phyloP scores from a whole-genome alignment of 768 basidiomycete species.

The Lactarius pseudohatsudake region DNA sequence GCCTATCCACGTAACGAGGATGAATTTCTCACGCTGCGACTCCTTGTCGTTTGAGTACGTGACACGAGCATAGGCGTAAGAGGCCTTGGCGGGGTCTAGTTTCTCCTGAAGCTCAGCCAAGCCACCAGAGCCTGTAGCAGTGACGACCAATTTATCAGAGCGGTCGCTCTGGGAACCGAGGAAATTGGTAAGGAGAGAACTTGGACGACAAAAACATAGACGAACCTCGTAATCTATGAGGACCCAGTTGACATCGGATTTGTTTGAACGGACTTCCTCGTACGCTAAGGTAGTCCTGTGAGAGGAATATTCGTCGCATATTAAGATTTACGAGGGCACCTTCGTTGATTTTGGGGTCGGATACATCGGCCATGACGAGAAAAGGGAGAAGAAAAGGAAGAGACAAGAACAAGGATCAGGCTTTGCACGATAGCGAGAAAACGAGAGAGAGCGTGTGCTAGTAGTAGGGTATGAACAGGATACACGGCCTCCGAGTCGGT shows the following conservation, averaged over 20 bases:
- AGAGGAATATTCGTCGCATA: neutral
- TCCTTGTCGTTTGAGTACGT: constrained; percentile 86
- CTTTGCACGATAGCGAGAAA: constrained; percentile 14
- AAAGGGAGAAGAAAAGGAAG: neutral
- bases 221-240: constrained; percentile 84
- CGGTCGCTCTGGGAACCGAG: constrained; percentile 52
- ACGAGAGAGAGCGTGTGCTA: constrained; percentile 3
- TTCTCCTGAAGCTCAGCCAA: constrained; percentile 71
- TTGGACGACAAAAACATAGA: neutral
- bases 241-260: constrained; percentile 86
- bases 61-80: constrained; percentile 82
- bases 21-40: constrained; percentile 85
- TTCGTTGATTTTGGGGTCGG: constrained; percentile 29
- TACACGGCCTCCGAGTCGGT: neutral
- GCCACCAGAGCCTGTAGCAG: constrained; percentile 77
- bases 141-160: constrained; percentile 78
- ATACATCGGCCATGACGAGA: constrained; percentile 27
- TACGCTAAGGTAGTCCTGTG: constrained; percentile 56
- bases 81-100: constrained; percentile 73
- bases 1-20: constrained; percentile 84
- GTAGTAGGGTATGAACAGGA: neutral
- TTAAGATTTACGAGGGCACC: constrained; percentile 11
- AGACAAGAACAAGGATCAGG: constrained; percentile 7
- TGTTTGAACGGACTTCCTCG: constrained; percentile 81
- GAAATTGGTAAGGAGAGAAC: constrained; percentile 5